These are phyloP conservation scores for Clitoria ternatea DNA, from an alignment of 306 rosid species.

Conservation along the genomic window DNA sequence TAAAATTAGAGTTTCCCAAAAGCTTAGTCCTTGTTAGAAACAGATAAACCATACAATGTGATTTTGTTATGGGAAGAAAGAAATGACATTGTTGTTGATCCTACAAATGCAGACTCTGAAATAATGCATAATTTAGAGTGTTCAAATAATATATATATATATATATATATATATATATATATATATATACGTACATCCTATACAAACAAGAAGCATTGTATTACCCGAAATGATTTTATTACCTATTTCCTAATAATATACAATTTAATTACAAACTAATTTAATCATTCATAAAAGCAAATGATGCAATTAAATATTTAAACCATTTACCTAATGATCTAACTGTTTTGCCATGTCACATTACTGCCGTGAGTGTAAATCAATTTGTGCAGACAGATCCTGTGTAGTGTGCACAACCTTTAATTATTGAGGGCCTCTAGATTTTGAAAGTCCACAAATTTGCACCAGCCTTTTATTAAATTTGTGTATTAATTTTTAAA, in stretches of 20 bases:
- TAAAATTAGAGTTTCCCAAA: slow-evolving; percentile 12
- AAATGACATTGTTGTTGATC: slow-evolving; percentile 9
- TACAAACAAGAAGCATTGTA: slow-evolving; percentile 8
- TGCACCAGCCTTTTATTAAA: too few relatives aligned
- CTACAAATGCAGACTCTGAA: slow-evolving; percentile 14
- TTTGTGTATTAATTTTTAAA: too few relatives aligned
- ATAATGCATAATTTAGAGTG: background rate
- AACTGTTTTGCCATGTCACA: background rate
- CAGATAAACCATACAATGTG: background rate
- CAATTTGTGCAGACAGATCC: too few relatives aligned
- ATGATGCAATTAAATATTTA: background rate
- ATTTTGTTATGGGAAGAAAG: slow-evolving; percentile 26
- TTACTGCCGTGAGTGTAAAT: too few relatives aligned
- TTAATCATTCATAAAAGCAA: background rate
- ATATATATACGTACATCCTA: too few relatives aligned
- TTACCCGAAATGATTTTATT: background rate
- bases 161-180: too few relatives aligned
- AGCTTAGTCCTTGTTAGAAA: slow-evolving; percentile 2
- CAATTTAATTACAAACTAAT: background rate
- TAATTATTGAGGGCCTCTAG: too few relatives aligned
- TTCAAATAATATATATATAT: background rate
- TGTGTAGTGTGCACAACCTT: too few relatives aligned
- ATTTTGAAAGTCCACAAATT: too few relatives aligned
- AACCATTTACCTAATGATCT: background rate
- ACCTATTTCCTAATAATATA: background rate